These are phyloP conservation scores for Cinnamomum chago DNA, from an alignment of 164 flowering plant species.

Conservation along the genomic window DNA sequence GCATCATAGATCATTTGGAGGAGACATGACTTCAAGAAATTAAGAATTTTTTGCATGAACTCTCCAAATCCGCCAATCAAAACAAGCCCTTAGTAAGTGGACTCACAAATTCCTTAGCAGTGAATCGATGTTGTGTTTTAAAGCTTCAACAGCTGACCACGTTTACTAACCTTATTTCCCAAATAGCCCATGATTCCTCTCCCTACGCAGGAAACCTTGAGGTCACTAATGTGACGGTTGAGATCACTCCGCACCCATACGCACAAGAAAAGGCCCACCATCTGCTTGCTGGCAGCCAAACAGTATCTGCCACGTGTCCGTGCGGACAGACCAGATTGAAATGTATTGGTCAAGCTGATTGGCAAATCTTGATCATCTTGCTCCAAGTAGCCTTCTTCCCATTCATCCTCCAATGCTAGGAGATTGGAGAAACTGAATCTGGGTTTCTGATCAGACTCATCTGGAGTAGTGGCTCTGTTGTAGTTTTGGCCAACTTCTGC, in stretches of 20 bases:
- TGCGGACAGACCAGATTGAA: slow-evolving; percentile 8
- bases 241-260: slow-evolving; percentile 78
- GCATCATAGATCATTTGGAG: too few species aligned
- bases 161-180: slow-evolving; percentile 68
- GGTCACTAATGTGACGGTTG: slow-evolving; percentile 36
- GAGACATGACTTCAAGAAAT: too few species aligned
- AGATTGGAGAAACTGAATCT: slow-evolving; percentile 56
- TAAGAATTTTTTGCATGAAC: too few species aligned
- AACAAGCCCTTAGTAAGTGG: too few species aligned
- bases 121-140: too few species aligned
- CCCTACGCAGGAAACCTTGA: slow-evolving; percentile 84
- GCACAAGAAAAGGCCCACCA: slow-evolving; percentile 83
- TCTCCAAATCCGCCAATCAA: too few species aligned
- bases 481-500: slow-evolving; percentile 13
- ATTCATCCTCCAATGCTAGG: slow-evolving; percentile 46
- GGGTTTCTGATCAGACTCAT: slow-evolving; percentile 26
- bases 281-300: slow-evolving; percentile 76
- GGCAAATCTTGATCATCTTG: slow-evolving; percentile 21
- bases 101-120: too few species aligned
- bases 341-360: background rate
- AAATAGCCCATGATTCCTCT: slow-evolving; percentile 91
- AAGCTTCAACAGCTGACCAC: too few species aligned
- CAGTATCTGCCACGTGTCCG: slow-evolving; percentile 26
- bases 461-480: slow-evolving; percentile 14
- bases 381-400: slow-evolving; percentile 19